phyloP scores from a whole-genome alignment of 352 stramenopile genomes.

The Phytophthora agathidicida region DNA sequence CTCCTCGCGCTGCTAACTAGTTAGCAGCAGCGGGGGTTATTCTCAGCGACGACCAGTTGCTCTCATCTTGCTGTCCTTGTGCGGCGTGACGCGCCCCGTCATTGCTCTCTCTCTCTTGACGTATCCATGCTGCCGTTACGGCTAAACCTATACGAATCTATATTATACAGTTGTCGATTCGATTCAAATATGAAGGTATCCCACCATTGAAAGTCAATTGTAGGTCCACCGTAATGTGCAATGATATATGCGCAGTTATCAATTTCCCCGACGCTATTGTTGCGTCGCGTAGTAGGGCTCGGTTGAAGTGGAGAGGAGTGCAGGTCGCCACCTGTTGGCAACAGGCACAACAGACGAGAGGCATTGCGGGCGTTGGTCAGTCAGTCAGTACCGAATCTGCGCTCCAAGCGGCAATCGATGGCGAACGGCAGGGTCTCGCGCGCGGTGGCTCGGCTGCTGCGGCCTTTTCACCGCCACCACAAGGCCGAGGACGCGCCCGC shows the following conservation, averaged over 20 bases:
- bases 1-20: too few species aligned
- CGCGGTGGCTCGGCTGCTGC: constrained; percentile 44
- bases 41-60: neutral
- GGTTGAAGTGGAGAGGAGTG: constrained; percentile 30
- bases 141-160: too few species aligned
- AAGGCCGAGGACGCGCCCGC: constrained; percentile 6
- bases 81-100: constrained; percentile 7
- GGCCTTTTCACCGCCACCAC: constrained; percentile 44
- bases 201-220: too few species aligned
- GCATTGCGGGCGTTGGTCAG: too few species aligned
- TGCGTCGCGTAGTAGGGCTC: constrained; percentile 8
- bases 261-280: too few species aligned
- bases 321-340: constrained; percentile 26
- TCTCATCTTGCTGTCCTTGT: constrained; percentile 24
- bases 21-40: too few species aligned
- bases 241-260: too few species aligned
- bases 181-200: too few species aligned
- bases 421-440: constrained; percentile 44
- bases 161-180: too few species aligned
- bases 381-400: constrained; percentile 30
- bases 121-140: constrained; percentile 13
- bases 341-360: too few species aligned
- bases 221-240: too few species aligned
- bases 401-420: constrained; percentile 7
- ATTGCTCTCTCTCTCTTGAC: constrained; percentile 13